Evolutionary conservation across 495 filamentous ascomycete genomes (phyloP).

Genomic region (Penicillium arizonense): DNA sequence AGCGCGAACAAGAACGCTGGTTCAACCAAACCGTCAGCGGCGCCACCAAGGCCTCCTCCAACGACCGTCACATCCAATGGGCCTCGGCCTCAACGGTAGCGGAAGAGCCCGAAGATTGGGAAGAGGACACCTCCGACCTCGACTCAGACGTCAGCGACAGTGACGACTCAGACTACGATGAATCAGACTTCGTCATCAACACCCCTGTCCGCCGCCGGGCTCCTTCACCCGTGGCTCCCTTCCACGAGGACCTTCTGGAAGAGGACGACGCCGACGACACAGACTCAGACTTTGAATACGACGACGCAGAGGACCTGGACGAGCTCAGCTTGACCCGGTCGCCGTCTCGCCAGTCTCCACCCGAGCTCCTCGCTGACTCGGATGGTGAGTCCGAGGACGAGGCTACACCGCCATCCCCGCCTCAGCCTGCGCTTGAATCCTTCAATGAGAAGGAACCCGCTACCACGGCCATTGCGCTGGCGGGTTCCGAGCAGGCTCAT

Average conservation of each 20-base stretch:
- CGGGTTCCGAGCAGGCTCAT: conserved; percentile 34
- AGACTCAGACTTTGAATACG: conserved; percentile 56
- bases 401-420: conserved; percentile 82
- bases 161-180: conserved; percentile 57
- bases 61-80: conserved; percentile 81
- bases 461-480: conserved; percentile 47
- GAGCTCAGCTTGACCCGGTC: conserved; percentile 71
- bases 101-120: conserved; percentile 72
- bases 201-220: conserved; percentile 38
- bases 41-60: conserved; percentile 54
- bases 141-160: conserved; percentile 57
- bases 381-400: conserved; percentile 72
- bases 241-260: conserved; percentile 46
- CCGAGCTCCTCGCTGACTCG: conserved; percentile 71
- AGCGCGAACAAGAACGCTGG: conserved; percentile 95
- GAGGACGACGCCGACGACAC: conserved; percentile 51
- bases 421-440: conserved; percentile 58
- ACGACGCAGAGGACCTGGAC: conserved; percentile 63
- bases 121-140: conserved; percentile 57
- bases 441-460: conserved; percentile 68
- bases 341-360: conserved; percentile 70
- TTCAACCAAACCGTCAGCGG: conserved; percentile 92
- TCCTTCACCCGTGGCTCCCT: conserved; percentile 34
- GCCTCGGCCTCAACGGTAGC: conserved; percentile 74
- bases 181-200: conserved; percentile 42